These are phyloP conservation scores for Rhododendron mucronatum DNA, from an alignment of 148 eudicot genomes.

Conservation along the genomic window DNA sequence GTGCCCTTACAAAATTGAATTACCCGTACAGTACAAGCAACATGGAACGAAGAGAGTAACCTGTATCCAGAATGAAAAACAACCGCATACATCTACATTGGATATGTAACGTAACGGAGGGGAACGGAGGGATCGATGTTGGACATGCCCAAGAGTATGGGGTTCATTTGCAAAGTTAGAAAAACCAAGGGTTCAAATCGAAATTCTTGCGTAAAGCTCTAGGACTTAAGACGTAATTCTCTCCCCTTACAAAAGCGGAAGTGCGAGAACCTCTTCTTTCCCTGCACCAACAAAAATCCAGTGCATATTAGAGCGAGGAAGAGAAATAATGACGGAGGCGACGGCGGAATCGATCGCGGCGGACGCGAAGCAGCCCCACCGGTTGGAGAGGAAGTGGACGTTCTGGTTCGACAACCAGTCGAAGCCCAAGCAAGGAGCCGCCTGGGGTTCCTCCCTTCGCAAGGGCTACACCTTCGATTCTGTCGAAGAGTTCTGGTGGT, in stretches of 20 bases:
- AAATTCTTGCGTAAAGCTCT: not conserved
- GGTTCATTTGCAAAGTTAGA: too few species aligned
- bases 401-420: constrained; percentile 92
- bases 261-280: not conserved
- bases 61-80: too few species aligned
- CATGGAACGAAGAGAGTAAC: too few species aligned
- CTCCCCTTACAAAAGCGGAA: not conserved
- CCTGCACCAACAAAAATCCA: constrained; percentile 9
- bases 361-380: constrained; percentile 47
- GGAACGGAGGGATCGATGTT: too few species aligned
- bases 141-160: too few species aligned
- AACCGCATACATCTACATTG: too few species aligned
- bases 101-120: too few species aligned
- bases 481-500: constrained; percentile 97
- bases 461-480: constrained; percentile 78
- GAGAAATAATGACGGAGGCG: not conserved
- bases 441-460: constrained; percentile 76
- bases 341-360: constrained; percentile 17
- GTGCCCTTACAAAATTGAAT: too few species aligned
- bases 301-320: not conserved
- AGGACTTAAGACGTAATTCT: not conserved
- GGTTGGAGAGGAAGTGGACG: constrained; percentile 76
- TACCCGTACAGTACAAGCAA: too few species aligned
- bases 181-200: not conserved
- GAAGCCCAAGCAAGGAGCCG: constrained; percentile 86